Evolutionary conservation across 306 rosid species (phyloP).

Genomic region (Senna siamea): DNA sequence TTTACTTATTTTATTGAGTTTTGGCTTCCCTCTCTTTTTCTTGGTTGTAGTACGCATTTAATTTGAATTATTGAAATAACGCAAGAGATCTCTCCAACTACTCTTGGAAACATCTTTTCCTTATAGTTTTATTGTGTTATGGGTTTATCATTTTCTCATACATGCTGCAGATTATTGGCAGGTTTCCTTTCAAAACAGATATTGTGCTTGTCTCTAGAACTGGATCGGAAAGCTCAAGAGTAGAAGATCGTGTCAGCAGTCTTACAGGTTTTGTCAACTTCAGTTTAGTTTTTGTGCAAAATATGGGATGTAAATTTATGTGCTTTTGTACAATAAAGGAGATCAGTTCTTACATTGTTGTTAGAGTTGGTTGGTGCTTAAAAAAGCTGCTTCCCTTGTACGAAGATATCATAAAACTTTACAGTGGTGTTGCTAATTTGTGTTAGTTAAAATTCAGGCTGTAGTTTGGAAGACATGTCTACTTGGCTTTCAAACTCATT

Average conservation of each 20-base stretch:
- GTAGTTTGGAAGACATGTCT: conserved; percentile 36
- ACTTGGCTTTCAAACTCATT: conserved; percentile 29
- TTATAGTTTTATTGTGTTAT: conserved; percentile 24
- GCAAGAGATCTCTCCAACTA: conserved; percentile 18
- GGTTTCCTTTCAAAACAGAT: conserved; percentile 79
- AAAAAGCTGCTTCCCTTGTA: conserved; percentile 33
- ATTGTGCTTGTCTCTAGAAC: conserved; percentile 74
- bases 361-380: conserved; percentile 34
- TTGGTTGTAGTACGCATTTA: neutral
- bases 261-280: conserved; percentile 71
- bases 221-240: conserved; percentile 55
- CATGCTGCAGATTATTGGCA: conserved; percentile 70
- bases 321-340: conserved; percentile 23
- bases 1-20: conserved; percentile 2
- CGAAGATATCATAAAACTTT: conserved; percentile 33
- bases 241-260: conserved; percentile 67
- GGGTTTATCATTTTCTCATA: conserved; percentile 24
- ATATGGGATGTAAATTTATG: conserved; percentile 29
- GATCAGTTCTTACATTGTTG: conserved; percentile 24
- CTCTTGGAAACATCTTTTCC: conserved; percentile 21
- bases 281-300: conserved; percentile 12
- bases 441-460: conserved; percentile 29
- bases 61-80: neutral
- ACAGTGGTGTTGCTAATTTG: conserved; percentile 10
- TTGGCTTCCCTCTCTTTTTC: neutral